Conservation (phyloP, 2,329 filamentous ascomycete genomes). For the Elsinoe perseae region DNA sequence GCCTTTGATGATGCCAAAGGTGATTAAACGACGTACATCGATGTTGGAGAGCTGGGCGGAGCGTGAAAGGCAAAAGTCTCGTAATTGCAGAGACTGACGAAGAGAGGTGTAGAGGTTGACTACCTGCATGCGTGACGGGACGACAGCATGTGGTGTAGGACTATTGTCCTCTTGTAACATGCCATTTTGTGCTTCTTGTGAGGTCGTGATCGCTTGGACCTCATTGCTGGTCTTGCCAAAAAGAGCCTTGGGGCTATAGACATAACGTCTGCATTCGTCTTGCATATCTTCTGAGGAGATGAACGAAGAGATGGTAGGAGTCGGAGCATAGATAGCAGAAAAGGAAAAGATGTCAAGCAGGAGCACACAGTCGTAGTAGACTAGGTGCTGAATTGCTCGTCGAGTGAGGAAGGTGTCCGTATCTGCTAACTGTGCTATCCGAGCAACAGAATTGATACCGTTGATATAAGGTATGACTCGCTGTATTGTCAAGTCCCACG, state of each 20-base stretch:
- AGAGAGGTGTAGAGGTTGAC: conserved; percentile 82
- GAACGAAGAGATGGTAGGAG: conserved; percentile 70
- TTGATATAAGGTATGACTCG: conserved; percentile 81
- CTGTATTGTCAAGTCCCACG: conserved; percentile 68
- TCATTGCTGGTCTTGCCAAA: conserved; percentile 17
- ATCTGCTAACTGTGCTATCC: conserved; percentile 76
- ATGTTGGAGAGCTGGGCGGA: conserved; percentile 64
- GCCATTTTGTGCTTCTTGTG: neutral
- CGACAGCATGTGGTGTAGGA: conserved; percentile 10
- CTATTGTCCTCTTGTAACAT: neutral
- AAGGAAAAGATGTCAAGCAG: conserved; percentile 96
- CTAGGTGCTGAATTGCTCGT: conserved; percentile 76
- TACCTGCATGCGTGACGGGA: conserved; percentile 38
- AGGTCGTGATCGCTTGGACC: neutral
- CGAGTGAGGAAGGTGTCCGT: conserved; percentile 81
- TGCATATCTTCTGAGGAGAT: conserved; percentile 68
- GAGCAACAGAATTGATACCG: conserved; percentile 79
- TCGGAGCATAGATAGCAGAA: conserved; percentile 78
- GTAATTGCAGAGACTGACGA: conserved; percentile 71
- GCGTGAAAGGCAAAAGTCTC: conserved; percentile 77
- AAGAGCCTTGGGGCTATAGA: conserved; percentile 42
- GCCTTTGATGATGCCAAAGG: conserved; percentile 93
- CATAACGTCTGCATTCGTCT: conserved; percentile 81
- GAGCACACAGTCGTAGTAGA: conserved; percentile 87
- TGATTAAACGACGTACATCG: conserved; percentile 84